These are phyloP conservation scores for Parmales sp. DNA, from an alignment of 108 stramenopile species.

Conservation along the genomic window DNA sequence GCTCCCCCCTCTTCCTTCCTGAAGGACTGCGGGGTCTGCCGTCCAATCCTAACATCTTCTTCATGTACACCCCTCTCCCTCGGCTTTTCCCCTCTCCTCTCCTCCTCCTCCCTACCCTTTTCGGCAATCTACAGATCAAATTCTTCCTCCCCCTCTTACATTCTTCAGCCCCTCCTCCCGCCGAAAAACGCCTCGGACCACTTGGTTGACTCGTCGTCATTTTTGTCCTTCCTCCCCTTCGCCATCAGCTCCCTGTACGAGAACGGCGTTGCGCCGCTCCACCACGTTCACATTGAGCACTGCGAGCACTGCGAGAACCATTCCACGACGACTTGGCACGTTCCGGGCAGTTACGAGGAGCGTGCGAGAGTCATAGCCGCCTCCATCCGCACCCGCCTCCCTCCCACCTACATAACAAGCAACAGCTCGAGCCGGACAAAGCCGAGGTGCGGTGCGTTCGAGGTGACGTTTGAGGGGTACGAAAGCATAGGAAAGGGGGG, in stretches of 20 bases:
- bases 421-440: background rate
- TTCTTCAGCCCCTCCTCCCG: background rate
- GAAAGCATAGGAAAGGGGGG: background rate
- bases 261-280: background rate
- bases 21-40: background rate
- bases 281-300: background rate
- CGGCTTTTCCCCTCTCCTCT: background rate
- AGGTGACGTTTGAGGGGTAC: background rate
- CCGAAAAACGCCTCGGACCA: background rate
- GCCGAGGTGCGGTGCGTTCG: background rate
- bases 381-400: background rate
- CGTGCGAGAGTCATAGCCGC: background rate
- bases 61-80: background rate
- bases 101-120: background rate
- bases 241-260: background rate
- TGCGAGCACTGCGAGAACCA: constrained; percentile 2
- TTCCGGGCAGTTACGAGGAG: background rate
- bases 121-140: background rate
- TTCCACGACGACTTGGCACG: background rate
- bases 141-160: background rate
- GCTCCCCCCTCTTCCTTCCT: background rate
- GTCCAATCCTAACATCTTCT: background rate
- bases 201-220: background rate
- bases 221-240: background rate
- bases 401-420: background rate